Conservation (phyloP, 1,284 basidiomycete genomes). For the Cystobasidiaceae sp. region DNA sequence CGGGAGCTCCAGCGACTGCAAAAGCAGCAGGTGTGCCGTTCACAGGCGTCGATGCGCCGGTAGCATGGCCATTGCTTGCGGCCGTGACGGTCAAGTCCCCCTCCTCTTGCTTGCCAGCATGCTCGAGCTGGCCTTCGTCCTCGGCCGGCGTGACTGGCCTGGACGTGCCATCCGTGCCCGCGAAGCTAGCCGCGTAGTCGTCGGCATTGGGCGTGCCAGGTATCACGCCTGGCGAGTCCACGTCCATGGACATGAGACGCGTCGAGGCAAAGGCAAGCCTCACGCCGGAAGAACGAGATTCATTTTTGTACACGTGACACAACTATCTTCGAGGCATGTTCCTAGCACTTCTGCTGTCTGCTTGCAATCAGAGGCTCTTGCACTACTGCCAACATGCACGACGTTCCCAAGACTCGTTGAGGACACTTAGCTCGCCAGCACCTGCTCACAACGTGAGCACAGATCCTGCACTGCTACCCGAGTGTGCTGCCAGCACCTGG, state of each 20-base stretch:
- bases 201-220: conserved; percentile 19
- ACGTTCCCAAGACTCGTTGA: too few species aligned
- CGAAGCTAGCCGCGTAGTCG: conserved; percentile 13
- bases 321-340: background rate
- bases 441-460: conserved; percentile 57
- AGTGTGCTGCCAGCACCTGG: conserved; percentile 71
- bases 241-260: conserved; percentile 13
- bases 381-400: too few species aligned
- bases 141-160: conserved; percentile 5
- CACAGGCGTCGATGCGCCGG: too few species aligned
- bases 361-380: too few species aligned
- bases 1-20: background rate
- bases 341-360: too few species aligned
- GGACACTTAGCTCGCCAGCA: background rate
- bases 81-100: background rate
- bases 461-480: conserved; percentile 52
- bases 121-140: background rate
- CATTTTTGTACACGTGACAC: background rate
- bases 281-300: background rate
- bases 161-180: conserved; percentile 2
- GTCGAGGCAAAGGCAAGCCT: background rate
- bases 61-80: background rate
- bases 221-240: conserved; percentile 6
- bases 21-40: background rate
- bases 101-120: background rate